phyloP scores from a whole-genome alignment of 495 filamentous ascomycete species.

The Aspergillus bridgeri region DNA sequence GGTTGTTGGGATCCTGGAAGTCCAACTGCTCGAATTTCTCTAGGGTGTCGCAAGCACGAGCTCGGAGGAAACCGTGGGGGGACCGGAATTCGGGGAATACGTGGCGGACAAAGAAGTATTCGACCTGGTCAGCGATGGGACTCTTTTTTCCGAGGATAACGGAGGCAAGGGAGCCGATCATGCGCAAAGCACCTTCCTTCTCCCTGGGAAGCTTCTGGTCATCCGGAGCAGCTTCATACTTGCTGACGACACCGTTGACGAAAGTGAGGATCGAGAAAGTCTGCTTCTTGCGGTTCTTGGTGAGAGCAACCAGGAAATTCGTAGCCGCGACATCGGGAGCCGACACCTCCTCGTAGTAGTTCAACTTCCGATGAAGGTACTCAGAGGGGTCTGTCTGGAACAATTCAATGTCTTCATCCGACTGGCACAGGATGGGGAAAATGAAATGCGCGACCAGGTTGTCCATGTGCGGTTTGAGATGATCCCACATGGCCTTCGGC shows the following conservation, averaged over 20 bases:
- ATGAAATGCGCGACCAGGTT: conserved; percentile 89
- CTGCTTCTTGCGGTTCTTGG: conserved; percentile 91
- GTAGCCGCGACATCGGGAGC: conserved; percentile 94
- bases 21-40: conserved; percentile 97
- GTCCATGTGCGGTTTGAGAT: conserved; percentile 88
- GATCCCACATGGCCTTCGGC: conserved; percentile 93
- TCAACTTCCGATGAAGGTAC: conserved; percentile 93
- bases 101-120: conserved; percentile 96
- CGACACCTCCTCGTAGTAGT: conserved; percentile 96
- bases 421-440: conserved; percentile 91
- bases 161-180: conserved; percentile 92
- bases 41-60: conserved; percentile 91
- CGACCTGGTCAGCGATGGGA: conserved; percentile 95
- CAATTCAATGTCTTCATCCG: conserved; percentile 87
- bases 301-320: conserved; percentile 91
- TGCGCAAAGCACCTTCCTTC: conserved; percentile 93
- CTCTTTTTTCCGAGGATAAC: conserved; percentile 97
- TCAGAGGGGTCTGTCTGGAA: conserved; percentile 93
- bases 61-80: conserved; percentile 87
- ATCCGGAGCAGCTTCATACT: conserved; percentile 78
- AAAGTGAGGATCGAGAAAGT: conserved; percentile 91
- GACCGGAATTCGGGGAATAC: conserved; percentile 98
- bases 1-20: conserved; percentile 91
- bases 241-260: conserved; percentile 88
- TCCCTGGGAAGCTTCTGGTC: conserved; percentile 86